These are phyloP conservation scores for Anisodus tanguticus DNA, from an alignment of 257 asterid genomes.

Conservation along the genomic window DNA sequence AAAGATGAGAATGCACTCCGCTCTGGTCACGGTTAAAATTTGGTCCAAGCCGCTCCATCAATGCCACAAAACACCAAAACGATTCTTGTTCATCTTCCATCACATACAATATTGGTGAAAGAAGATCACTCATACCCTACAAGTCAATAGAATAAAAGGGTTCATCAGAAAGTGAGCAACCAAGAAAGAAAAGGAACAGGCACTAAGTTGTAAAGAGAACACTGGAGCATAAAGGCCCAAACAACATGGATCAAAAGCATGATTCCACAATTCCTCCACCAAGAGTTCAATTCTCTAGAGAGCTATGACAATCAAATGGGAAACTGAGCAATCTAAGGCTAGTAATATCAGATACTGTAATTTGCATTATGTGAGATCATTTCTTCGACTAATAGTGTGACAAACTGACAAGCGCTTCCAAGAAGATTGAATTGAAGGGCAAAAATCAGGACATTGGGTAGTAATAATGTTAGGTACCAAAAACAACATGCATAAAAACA, in stretches of 20 bases:
- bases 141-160: constrained; percentile 33
- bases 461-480: constrained; percentile 16
- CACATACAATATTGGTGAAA: constrained; percentile 88
- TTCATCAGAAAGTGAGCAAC: constrained; percentile 30
- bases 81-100: constrained; percentile 91
- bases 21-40: constrained; percentile 97
- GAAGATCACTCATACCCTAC: constrained; percentile 99
- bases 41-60: constrained; percentile 98
- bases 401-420: constrained; percentile 21
- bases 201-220: constrained; percentile 21
- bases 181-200: constrained; percentile 25
- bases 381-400: background rate
- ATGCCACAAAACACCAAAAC: constrained; percentile 92
- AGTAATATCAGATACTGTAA: background rate
- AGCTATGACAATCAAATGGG: background rate
- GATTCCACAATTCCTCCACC: constrained; percentile 24
- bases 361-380: background rate
- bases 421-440: background rate
- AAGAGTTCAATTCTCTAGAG: background rate
- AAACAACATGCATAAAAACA: background rate
- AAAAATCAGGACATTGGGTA: constrained; percentile 5
- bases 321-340: background rate
- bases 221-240: constrained; percentile 8
- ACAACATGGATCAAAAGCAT: background rate
- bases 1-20: constrained; percentile 98